phyloP scores from a whole-genome alignment of 2,329 filamentous ascomycete species.

The Westerdykella sp. region DNA sequence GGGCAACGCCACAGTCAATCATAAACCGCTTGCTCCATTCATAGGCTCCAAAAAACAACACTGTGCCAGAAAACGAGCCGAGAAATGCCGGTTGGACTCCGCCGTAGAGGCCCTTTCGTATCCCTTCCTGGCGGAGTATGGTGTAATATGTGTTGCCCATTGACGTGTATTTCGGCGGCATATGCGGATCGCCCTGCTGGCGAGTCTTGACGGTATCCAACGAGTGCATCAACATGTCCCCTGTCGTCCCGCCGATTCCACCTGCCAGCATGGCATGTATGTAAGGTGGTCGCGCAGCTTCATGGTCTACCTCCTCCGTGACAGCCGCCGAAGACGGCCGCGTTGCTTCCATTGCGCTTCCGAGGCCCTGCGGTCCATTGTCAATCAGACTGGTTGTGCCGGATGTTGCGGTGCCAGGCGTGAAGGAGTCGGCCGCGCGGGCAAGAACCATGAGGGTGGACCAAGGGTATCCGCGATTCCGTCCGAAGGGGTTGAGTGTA shows the following conservation, averaged over 20 bases:
- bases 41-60: conserved; percentile 94
- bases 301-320: conserved; percentile 32
- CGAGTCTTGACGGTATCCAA: conserved; percentile 97
- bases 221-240: conserved; percentile 98
- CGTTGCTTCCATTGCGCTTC: conserved; percentile 18
- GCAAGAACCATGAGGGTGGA: conserved; percentile 44
- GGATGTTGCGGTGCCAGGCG: conserved; percentile 22
- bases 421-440: conserved; percentile 45
- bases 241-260: conserved; percentile 83
- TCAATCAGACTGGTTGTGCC: conserved; percentile 31
- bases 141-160: conserved; percentile 87
- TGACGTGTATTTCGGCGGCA: conserved; percentile 87
- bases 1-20: conserved; percentile 75
- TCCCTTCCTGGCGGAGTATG: conserved; percentile 86
- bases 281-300: conserved; percentile 44
- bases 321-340: conserved; percentile 10
- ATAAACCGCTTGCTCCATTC: conserved; percentile 89
- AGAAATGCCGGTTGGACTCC: conserved; percentile 88
- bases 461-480: conserved; percentile 14
- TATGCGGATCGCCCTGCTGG: conserved; percentile 90
- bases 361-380: conserved; percentile 28
- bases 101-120: conserved; percentile 79
- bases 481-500: too few relatives aligned
- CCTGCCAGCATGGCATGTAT: conserved; percentile 88
- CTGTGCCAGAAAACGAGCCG: conserved; percentile 87